These are phyloP conservation scores for Xylaria sp. DNA, from an alignment of 2,329 filamentous ascomycete genomes.

Conservation along the genomic window DNA sequence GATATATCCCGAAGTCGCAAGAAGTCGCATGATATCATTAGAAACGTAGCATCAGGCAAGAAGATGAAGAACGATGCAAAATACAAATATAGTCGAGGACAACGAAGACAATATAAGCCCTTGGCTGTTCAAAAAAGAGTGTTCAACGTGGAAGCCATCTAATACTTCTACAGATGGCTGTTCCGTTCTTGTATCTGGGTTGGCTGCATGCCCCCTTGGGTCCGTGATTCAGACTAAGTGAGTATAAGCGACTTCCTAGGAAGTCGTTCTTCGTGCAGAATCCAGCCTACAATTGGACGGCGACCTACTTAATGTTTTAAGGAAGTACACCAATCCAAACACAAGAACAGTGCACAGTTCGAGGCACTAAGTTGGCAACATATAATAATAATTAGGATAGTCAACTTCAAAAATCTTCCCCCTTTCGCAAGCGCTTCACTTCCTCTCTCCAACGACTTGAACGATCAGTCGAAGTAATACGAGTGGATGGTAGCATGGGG, in stretches of 20 bases:
- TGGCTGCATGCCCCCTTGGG: too few relatives aligned
- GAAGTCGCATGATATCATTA: neutral
- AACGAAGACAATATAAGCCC: neutral
- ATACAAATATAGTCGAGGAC: conserved; percentile 9
- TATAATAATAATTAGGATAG: neutral
- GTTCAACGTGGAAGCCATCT: neutral
- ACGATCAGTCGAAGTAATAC: neutral
- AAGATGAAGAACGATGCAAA: neutral
- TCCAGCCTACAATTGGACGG: neutral
- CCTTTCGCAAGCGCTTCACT: neutral
- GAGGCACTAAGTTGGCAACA: neutral
- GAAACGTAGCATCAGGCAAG: neutral
- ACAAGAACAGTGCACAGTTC: neutral
- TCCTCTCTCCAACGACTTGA: neutral
- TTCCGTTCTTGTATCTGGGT: too few relatives aligned
- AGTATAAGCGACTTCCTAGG: too few relatives aligned
- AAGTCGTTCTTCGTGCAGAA: too few relatives aligned
- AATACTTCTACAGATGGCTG: neutral
- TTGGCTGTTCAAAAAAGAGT: neutral
- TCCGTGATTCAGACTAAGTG: too few relatives aligned
- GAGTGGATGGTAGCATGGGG: neutral
- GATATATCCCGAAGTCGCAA: neutral
- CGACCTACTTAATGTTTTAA: too few relatives aligned
- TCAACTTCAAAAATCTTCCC: neutral
- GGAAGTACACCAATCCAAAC: neutral